Evolutionary conservation across 2,329 filamentous ascomycete genomes (phyloP).

Genomic region (Cladosporium sp.): DNA sequence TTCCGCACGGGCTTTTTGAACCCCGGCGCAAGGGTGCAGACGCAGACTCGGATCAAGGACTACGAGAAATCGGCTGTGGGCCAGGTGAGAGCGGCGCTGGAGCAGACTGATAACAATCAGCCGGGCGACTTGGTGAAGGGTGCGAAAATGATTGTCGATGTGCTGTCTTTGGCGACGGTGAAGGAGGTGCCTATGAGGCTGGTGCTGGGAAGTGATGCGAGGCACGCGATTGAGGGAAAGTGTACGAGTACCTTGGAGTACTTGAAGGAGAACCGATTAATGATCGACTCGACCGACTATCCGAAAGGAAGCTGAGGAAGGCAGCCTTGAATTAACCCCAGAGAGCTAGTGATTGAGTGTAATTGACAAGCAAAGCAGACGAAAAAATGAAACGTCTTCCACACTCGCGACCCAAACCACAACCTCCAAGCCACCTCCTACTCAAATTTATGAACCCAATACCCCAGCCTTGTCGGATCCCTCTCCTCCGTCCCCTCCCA

Average conservation of each 20-base stretch:
- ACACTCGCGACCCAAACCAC: too few relatives aligned
- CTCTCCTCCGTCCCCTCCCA: too few relatives aligned
- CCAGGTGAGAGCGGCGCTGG: conserved; percentile 28
- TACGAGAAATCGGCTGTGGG: conserved; percentile 34
- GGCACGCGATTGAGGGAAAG: conserved; percentile 35
- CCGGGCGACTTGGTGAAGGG: conserved; percentile 52
- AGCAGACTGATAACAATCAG: conserved; percentile 42
- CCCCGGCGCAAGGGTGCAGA: conserved; percentile 13
- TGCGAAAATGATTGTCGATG: conserved; percentile 47
- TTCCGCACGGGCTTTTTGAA: conserved; percentile 49
- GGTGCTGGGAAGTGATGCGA: conserved; percentile 47
- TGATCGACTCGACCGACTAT: conserved; percentile 26
- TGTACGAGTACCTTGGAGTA: conserved; percentile 38
- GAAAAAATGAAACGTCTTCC: too few relatives aligned
- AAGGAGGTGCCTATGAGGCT: conserved; percentile 49
- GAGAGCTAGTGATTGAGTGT: too few relatives aligned
- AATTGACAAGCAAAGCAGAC: too few relatives aligned
- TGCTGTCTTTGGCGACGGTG: conserved; percentile 46
- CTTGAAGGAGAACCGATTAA: conserved; percentile 46
- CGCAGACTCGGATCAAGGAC: conserved; percentile 17
- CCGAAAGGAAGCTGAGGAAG: background rate
- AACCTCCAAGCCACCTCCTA: too few relatives aligned
- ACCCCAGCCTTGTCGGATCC: too few relatives aligned
- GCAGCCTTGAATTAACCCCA: too few relatives aligned
- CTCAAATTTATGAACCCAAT: too few relatives aligned